Evolutionary conservation across 164 flowering plant genomes (phyloP).

Genomic region (Vitis riparia): DNA sequence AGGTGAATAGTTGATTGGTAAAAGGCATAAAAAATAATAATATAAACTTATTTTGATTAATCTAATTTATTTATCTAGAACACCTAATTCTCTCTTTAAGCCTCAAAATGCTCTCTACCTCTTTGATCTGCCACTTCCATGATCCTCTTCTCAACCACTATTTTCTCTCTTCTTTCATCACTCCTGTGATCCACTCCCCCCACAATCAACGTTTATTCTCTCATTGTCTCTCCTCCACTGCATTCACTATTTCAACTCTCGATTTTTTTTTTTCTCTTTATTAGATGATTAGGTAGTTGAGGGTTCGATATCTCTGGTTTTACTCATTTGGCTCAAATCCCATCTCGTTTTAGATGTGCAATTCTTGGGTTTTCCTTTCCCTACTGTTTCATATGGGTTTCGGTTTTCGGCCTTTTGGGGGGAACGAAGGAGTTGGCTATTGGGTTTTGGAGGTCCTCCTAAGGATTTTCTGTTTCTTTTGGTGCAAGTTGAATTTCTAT

Average conservation of each 20-base stretch:
- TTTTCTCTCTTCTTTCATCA: constrained; percentile 12
- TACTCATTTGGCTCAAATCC: constrained; percentile 1
- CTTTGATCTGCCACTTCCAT: constrained; percentile 2
- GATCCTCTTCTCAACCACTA: constrained; percentile 20
- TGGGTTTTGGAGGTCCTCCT: not conserved
- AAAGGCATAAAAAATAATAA: too few species aligned
- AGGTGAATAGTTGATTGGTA: too few species aligned
- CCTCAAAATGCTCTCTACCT: not conserved
- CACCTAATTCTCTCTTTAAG: not conserved
- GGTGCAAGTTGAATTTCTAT: not conserved
- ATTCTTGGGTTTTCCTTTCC: not conserved
- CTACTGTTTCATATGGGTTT: constrained; percentile 7
- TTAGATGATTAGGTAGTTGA: not conserved
- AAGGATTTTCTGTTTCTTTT: not conserved
- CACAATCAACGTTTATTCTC: constrained; percentile 1
- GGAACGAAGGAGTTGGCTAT: too few species aligned
- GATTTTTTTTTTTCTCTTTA: constrained; percentile 12
- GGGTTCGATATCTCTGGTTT: constrained; percentile 4
- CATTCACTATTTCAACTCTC: not conserved
- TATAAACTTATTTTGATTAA: too few species aligned
- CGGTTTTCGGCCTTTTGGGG: not conserved
- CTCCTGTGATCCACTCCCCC: constrained; percentile 30
- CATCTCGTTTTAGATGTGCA: too few species aligned
- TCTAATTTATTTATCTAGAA: too few species aligned
- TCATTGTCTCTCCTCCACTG: not conserved